Evolutionary conservation across 257 asterid species (phyloP).

Genomic region (Phtheirospermum japonicum): DNA sequence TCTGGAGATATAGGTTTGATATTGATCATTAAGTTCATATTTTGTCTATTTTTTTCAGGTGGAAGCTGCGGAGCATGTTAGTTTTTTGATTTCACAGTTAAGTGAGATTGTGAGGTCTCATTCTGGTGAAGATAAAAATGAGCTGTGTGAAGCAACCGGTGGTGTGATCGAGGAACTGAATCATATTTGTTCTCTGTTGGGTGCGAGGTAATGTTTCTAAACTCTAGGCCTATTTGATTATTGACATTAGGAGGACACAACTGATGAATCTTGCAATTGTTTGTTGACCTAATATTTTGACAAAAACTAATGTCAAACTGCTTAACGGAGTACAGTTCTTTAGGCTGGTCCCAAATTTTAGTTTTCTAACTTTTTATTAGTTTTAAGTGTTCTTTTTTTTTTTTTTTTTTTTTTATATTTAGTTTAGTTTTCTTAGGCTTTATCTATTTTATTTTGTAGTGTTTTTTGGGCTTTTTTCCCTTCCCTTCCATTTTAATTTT

Average conservation of each 20-base stretch:
- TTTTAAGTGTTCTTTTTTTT: no score
- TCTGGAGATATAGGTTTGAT: not conserved
- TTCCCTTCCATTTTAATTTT: no score
- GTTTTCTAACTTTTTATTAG: no score
- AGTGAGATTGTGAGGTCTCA: conserved; percentile 5
- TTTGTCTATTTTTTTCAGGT: conserved; percentile 24
- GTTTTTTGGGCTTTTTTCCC: no score
- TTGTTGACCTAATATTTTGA: no score
- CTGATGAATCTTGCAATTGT: not conserved
- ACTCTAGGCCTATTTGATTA: no score
- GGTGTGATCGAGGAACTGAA: conserved; percentile 6
- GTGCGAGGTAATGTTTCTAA: conserved; percentile 11
- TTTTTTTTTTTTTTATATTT: no score
- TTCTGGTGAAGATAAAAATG: conserved; percentile 29
- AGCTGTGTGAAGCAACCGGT: not conserved
- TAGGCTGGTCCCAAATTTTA: no score
- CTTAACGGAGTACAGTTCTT: no score
- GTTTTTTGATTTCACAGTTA: conserved; percentile 14
- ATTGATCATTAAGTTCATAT: not conserved
- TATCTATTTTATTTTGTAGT: no score
- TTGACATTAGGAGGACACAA: not conserved
- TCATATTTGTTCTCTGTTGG: conserved; percentile 1
- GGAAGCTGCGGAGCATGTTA: conserved; percentile 26
- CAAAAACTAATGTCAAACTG: no score
- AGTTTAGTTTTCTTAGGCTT: no score